Conservation (phyloP, 345 rosid species). For the Salix udensis region DNA sequence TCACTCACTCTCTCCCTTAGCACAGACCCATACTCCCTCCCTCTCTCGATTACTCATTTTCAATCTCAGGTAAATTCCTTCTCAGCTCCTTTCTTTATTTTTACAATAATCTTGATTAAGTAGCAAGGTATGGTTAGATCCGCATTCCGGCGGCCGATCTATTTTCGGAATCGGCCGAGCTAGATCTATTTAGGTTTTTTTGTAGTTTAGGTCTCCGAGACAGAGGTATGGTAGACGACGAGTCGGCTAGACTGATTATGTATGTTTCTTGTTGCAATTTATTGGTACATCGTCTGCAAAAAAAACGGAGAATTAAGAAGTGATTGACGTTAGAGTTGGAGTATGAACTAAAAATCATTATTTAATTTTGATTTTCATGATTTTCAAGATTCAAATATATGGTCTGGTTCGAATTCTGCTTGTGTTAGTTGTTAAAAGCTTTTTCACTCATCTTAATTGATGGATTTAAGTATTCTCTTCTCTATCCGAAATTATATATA, state of each 20-base stretch:
- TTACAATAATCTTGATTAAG: neutral
- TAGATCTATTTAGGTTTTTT: neutral
- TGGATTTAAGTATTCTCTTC: neutral
- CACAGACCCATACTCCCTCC: neutral
- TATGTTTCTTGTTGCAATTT: no score
- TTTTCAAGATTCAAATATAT: neutral
- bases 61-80: neutral
- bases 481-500: no score
- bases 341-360: neutral
- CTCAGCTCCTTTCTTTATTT: neutral
- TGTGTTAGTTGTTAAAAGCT: neutral
- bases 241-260: neutral
- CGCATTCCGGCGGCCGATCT: neutral
- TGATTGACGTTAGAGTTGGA: no score
- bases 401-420: neutral
- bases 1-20: neutral
- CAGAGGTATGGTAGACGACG: neutral
- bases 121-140: neutral
- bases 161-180: neutral
- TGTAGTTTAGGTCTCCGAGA: neutral
- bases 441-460: no score
- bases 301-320: no score
- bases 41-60: neutral
- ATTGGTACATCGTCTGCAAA: no score
- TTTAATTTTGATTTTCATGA: no score